These are phyloP conservation scores for Mycena venus DNA, from an alignment of 768 basidiomycete species.

Conservation along the genomic window DNA sequence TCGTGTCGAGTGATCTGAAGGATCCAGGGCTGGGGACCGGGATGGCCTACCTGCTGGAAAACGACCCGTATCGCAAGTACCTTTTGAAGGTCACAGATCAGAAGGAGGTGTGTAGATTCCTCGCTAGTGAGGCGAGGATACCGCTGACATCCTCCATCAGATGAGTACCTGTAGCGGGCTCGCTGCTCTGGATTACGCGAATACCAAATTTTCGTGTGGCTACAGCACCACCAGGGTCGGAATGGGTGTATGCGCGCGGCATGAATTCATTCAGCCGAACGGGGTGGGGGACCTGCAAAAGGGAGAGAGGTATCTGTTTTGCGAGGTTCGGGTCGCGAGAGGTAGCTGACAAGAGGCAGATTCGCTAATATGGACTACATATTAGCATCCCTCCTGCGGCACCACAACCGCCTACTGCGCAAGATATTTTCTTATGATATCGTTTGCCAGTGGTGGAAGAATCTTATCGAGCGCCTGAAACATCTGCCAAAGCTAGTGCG, in stretches of 20 bases:
- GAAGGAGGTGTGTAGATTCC: neutral
- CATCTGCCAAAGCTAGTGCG: too few relatives aligned
- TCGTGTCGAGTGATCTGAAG: neutral
- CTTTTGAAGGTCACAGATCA: neutral
- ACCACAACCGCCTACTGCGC: neutral
- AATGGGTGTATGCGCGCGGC: too few relatives aligned
- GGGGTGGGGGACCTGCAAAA: neutral
- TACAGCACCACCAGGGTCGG: too few relatives aligned
- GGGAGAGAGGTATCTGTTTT: neutral
- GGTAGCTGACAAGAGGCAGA: too few relatives aligned
- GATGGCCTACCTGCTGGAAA: neutral
- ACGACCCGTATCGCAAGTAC: neutral
- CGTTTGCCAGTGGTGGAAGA: conserved; percentile 45
- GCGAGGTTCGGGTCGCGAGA: too few relatives aligned
- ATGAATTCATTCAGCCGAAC: neutral
- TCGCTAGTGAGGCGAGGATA: too few relatives aligned
- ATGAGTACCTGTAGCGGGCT: too few relatives aligned
- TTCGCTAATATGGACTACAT: conserved; percentile 35
- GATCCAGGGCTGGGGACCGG: neutral
- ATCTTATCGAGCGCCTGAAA: conserved; percentile 37
- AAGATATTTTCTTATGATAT: conserved; percentile 46
- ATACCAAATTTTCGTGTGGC: too few relatives aligned
- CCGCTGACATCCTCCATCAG: too few relatives aligned
- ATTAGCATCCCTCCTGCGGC: conserved; percentile 23
- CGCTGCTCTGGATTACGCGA: too few relatives aligned